phyloP scores from a whole-genome alignment of 176 grass and related monocot species.

The Musa beccarii region DNA sequence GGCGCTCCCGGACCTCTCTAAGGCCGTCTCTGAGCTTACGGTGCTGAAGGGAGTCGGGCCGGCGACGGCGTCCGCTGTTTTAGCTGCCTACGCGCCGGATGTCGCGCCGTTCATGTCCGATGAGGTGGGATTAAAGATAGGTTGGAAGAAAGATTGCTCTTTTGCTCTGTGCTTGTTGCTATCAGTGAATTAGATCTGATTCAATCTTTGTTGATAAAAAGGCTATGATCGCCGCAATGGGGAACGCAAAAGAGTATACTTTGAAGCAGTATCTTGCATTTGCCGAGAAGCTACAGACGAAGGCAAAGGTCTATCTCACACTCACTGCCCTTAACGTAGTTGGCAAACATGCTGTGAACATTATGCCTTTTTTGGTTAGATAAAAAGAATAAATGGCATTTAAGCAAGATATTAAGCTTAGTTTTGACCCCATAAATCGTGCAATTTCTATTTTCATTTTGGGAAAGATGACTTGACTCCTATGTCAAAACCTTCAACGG shows the following conservation, averaged over 20 bases:
- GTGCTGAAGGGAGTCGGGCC: conserved; percentile 75
- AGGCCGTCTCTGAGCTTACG: conserved; percentile 58
- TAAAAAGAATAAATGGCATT: background rate
- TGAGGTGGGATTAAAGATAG: conserved; percentile 35
- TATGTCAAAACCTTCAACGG: background rate
- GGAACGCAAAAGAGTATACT: conserved; percentile 79
- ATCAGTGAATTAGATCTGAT: background rate
- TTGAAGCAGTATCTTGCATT: conserved; percentile 79
- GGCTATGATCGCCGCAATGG: conserved; percentile 69
- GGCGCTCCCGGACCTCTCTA: conserved; percentile 53
- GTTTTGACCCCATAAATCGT: background rate
- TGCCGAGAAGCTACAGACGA: conserved; percentile 64
- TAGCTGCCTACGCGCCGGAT: conserved; percentile 62
- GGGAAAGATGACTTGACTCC: no score
- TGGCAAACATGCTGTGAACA: conserved; percentile 12
- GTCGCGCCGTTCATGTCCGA: conserved; percentile 80
- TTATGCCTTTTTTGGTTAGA: background rate
- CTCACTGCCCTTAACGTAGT: conserved; percentile 3
- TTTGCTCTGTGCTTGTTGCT: conserved; percentile 1
- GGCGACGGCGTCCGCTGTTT: conserved; percentile 64
- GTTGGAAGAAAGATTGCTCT: background rate
- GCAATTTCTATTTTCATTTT: background rate
- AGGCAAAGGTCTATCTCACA: conserved; percentile 48
- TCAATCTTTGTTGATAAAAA: conserved; percentile 12
- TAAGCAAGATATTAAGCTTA: background rate